Conservation (phyloP, 2,329 filamentous ascomycete genomes). For the Penicillium concentricum region DNA sequence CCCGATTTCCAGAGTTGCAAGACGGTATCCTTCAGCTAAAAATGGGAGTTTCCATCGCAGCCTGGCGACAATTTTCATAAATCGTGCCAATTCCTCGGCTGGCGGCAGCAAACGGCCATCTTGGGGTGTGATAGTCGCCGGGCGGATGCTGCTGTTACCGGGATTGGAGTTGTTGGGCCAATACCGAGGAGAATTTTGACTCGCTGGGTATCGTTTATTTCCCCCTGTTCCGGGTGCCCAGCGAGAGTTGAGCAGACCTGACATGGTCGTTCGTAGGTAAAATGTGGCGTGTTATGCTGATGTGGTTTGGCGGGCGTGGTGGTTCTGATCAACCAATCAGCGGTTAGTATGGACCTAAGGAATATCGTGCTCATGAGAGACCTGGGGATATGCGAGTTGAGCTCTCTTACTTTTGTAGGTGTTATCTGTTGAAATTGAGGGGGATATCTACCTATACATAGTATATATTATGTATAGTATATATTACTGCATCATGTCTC, state of each 20-base stretch:
- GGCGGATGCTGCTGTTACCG: not conserved
- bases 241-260: conserved; percentile 24
- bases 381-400: not conserved
- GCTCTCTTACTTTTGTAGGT: not conserved
- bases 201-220: not conserved
- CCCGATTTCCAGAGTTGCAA: conserved; percentile 44
- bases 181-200: not conserved
- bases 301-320: not conserved
- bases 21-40: conserved; percentile 57
- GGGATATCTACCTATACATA: not conserved
- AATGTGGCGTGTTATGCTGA: not conserved
- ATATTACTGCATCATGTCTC: not conserved
- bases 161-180: conserved; percentile 7
- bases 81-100: conserved; percentile 54
- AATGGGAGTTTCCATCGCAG: conserved; percentile 65
- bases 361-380: not conserved
- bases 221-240: conserved; percentile 21
- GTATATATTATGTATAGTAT: not conserved
- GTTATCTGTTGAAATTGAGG: not conserved
- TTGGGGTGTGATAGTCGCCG: not conserved
- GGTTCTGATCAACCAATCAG: not conserved
- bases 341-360: not conserved
- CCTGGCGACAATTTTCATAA: conserved; percentile 60
- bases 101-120: conserved; percentile 16
- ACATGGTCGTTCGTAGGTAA: conserved; percentile 1